Evolutionary conservation across 2,329 filamentous ascomycete genomes (phyloP).

Genomic region (Sporothrix pseudoabietina): DNA sequence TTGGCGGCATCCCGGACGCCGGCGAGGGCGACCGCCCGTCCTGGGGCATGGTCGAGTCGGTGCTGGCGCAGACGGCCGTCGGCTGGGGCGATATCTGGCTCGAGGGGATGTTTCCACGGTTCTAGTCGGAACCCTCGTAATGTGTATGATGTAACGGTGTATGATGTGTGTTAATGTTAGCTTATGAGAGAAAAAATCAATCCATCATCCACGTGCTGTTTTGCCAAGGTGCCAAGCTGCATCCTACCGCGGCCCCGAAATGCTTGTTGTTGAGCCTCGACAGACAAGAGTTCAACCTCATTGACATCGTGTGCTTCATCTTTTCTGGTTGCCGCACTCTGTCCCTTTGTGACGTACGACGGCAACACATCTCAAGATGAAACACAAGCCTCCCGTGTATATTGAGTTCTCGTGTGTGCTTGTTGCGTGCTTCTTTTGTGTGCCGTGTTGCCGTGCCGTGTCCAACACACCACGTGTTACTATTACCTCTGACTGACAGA

Average conservation of each 20-base stretch:
- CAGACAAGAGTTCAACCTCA: background rate
- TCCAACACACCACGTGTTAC: background rate
- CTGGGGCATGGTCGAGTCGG: background rate
- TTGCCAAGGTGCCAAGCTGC: slow-evolving; percentile 10
- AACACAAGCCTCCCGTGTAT: background rate
- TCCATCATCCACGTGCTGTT: background rate
- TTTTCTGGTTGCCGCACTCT: background rate
- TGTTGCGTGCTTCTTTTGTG: background rate
- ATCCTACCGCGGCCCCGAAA: background rate
- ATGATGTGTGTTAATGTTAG: background rate
- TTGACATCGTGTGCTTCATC: background rate
- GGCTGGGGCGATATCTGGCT: slow-evolving; percentile 22
- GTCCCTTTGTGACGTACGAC: background rate
- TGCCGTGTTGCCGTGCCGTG: background rate
- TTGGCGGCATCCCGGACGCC: background rate
- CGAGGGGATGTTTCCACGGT: slow-evolving; percentile 6
- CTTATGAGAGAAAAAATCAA: background rate
- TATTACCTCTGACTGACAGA: background rate
- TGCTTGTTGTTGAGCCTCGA: background rate
- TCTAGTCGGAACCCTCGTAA: background rate
- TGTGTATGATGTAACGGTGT: background rate
- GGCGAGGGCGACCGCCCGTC: background rate
- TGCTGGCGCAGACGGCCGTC: slow-evolving; percentile 1
- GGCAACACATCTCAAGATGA: background rate
- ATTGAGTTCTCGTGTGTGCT: background rate